A percentile compares a stretch with the other conserved stretches of the same genome.
Conservation (phyloP, 2,329 filamentous ascomycete genomes). For the Didymella keratinophila region DNA sequence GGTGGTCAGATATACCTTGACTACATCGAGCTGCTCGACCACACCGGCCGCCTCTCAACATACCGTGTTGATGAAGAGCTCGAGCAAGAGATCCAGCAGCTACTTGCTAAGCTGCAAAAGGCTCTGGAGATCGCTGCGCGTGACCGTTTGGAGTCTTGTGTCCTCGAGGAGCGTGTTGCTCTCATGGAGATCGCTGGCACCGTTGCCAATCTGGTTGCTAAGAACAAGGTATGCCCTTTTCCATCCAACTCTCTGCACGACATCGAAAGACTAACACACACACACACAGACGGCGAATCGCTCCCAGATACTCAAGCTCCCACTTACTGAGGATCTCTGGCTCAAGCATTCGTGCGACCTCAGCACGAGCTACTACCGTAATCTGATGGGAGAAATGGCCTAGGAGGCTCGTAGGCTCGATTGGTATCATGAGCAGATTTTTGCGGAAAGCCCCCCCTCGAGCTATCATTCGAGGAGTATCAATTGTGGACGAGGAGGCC, state of each 20-base stretch:
- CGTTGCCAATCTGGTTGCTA: slow-evolving; percentile 71
- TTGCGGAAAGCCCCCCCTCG: too few species aligned
- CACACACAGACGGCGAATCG: slow-evolving; percentile 39
- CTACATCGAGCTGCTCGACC: slow-evolving; percentile 61
- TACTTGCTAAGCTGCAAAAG: slow-evolving; percentile 48
- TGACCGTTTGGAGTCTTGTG: slow-evolving; percentile 50
- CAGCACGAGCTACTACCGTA: slow-evolving; percentile 72
- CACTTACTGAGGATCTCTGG: slow-evolving; percentile 76
- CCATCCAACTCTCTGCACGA: background rate
- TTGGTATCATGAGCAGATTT: too few species aligned
- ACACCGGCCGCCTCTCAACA: slow-evolving; percentile 38
- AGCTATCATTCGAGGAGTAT: background rate
- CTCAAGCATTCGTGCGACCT: slow-evolving; percentile 74
- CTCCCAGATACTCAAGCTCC: slow-evolving; percentile 64
- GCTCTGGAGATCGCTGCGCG: slow-evolving; percentile 52
- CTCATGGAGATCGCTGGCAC: slow-evolving; percentile 82
- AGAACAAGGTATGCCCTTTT: slow-evolving; percentile 43
- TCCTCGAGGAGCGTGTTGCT: slow-evolving; percentile 69
- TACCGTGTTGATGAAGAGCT: slow-evolving; percentile 45
- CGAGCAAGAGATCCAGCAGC: slow-evolving; percentile 38
- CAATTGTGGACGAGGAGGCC: background rate
- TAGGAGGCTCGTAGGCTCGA: too few species aligned
- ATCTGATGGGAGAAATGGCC: slow-evolving; percentile 50
- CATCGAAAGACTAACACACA: slow-evolving; percentile 47
- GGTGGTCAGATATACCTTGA: slow-evolving; percentile 83